Percentiles rank a stretch among this genome's conserved stretches.
Evolutionary conservation across 352 stramenopile species (phyloP).

Genomic region (Plasmopara muralis): DNA sequence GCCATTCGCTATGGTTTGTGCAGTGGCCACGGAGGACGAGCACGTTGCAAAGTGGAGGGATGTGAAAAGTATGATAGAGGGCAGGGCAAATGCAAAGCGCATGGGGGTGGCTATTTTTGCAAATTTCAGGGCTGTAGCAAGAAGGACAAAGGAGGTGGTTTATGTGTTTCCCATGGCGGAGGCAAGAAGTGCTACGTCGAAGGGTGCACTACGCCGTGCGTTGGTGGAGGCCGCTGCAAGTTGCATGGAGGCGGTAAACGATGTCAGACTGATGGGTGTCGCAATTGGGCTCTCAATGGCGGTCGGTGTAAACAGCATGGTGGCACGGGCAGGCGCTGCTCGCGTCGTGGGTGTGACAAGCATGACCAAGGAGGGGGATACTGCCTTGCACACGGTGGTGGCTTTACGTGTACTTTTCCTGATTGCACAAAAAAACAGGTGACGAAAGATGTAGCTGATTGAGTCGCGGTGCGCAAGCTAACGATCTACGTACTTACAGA

Average conservation of each 20-base stretch:
- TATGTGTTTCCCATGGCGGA: constrained; percentile 69
- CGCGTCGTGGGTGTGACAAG: constrained; percentile 56
- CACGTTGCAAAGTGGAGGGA: constrained; percentile 64
- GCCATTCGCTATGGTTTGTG: constrained; percentile 74
- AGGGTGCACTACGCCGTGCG: constrained; percentile 53
- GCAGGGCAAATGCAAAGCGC: constrained; percentile 73
- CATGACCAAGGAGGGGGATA: constrained; percentile 73
- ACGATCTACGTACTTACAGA: constrained; percentile 21
- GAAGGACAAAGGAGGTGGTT: constrained; percentile 77
- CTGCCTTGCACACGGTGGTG: constrained; percentile 67
- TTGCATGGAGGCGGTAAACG: constrained; percentile 54
- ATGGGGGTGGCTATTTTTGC: constrained; percentile 79
- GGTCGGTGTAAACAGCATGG: constrained; percentile 74
- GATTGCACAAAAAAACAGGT: constrained; percentile 81
- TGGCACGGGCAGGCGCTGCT: constrained; percentile 63
- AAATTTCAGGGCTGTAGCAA: constrained; percentile 70
- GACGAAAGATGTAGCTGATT: background rate
- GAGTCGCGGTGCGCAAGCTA: background rate
- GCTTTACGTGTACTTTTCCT: constrained; percentile 55
- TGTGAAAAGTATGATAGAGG: constrained; percentile 73
- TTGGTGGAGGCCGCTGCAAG: constrained; percentile 69
- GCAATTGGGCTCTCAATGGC: constrained; percentile 59
- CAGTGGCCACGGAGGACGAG: constrained; percentile 61
- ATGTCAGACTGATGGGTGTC: constrained; percentile 41
- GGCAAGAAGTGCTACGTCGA: constrained; percentile 80